A percentile compares a stretch with the other conserved stretches of the same genome.
These are phyloP conservation scores for Moricandia arvensis DNA, from an alignment of 345 rosid species.

Conservation along the genomic window DNA sequence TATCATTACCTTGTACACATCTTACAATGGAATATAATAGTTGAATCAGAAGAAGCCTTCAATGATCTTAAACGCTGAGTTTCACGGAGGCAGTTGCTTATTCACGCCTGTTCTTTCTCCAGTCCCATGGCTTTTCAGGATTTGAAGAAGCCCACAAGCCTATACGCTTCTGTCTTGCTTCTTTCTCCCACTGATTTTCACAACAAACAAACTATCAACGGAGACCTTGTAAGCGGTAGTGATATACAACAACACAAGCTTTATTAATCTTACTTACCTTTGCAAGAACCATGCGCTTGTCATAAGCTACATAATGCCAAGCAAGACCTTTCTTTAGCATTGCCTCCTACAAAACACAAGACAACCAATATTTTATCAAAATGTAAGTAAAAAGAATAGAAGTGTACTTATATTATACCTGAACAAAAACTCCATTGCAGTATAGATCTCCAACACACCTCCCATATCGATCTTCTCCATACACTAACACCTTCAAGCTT, in stretches of 20 bases:
- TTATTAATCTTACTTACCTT: slow-evolving; percentile 36
- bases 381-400: too few relatives aligned
- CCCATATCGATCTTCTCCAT: slow-evolving; percentile 61
- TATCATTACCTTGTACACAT: background rate
- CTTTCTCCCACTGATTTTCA: slow-evolving; percentile 63
- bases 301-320: slow-evolving; percentile 77
- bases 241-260: background rate
- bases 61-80: background rate
- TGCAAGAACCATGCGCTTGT: slow-evolving; percentile 55
- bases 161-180: slow-evolving; percentile 60
- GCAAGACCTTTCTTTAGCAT: slow-evolving; percentile 85
- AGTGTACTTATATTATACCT: slow-evolving; percentile 48
- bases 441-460: slow-evolving; percentile 68
- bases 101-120: slow-evolving; percentile 63
- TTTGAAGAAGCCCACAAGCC: slow-evolving; percentile 81
- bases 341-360: slow-evolving; percentile 46
- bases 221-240: background rate
- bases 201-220: background rate
- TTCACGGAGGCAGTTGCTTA: background rate
- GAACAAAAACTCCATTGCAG: slow-evolving; percentile 54
- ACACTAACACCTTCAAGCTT: slow-evolving; percentile 60
- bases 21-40: background rate
- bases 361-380: background rate
- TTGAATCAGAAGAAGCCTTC: background rate
- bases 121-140: slow-evolving; percentile 87